A percentile compares a stretch with the other conserved stretches of the same genome.
These are phyloP conservation scores for Ganoderma sinense DNA, from an alignment of 1,284 basidiomycete species.

Conservation along the genomic window DNA sequence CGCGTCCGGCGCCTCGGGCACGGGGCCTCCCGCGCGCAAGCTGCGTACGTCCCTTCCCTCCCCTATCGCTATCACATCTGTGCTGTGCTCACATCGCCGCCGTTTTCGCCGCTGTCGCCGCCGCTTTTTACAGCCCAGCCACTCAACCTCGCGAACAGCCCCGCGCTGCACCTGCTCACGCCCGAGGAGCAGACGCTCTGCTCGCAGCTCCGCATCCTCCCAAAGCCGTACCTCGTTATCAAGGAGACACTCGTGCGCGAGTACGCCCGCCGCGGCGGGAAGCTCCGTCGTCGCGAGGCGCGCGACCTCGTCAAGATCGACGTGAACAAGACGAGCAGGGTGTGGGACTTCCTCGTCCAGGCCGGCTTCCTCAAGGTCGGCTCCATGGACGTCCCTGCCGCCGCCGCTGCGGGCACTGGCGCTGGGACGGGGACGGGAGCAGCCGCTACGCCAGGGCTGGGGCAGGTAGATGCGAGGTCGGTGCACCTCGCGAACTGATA, in stretches of 20 bases:
- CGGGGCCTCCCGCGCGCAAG: constrained; percentile 51
- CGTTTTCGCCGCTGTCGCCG: constrained; percentile 42
- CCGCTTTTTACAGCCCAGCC: constrained; percentile 53
- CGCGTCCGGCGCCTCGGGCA: constrained; percentile 41
- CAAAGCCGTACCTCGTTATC: constrained; percentile 91
- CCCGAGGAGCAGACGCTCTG: constrained; percentile 89
- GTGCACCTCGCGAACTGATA: constrained; percentile 6
- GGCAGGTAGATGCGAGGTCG: constrained; percentile 7
- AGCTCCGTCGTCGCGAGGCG: constrained; percentile 85
- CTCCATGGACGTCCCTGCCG: constrained; percentile 31
- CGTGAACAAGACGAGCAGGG: constrained; percentile 88
- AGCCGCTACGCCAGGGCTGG: constrained; percentile 5
- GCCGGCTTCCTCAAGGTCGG: constrained; percentile 67
- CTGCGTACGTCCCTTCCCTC: constrained; percentile 49
- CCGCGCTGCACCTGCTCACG: constrained; percentile 87
- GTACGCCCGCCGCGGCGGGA: constrained; percentile 88
- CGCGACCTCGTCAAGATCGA: constrained; percentile 91
- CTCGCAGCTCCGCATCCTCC: constrained; percentile 86
- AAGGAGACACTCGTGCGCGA: constrained; percentile 93
- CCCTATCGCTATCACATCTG: constrained; percentile 4
- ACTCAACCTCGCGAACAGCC: constrained; percentile 87
- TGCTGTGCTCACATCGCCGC: constrained; percentile 14
- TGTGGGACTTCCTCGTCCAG: constrained; percentile 90
- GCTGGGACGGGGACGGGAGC: constrained; percentile 3
- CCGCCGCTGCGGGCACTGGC: constrained; percentile 23